Evolutionary conservation across 169 alveolate species (phyloP).

Genomic region (Plasmodium gonderi): DNA sequence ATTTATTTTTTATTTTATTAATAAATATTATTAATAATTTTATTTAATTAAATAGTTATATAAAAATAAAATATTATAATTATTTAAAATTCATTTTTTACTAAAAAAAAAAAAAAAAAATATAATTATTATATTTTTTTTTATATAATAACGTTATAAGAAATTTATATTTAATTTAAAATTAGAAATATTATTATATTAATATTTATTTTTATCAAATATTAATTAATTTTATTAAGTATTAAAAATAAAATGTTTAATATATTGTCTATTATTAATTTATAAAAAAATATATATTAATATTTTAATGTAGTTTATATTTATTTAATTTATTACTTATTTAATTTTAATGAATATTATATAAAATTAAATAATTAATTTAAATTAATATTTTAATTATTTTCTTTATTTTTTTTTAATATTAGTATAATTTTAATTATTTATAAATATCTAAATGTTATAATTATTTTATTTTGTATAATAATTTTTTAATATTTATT

Average conservation of each 20-base stretch:
- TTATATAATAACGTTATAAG: not conserved
- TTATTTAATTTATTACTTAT: not conserved
- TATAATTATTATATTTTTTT: not conserved
- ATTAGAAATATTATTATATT: not conserved
- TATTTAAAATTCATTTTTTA: no score
- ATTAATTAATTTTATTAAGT: not conserved
- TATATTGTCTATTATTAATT: not conserved
- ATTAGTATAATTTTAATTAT: not conserved
- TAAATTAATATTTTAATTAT: not conserved
- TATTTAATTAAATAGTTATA: no score
- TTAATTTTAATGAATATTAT: not conserved
- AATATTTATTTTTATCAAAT: not conserved
- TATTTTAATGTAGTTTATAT: not conserved
- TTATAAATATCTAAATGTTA: not conserved
- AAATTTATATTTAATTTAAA: not conserved
- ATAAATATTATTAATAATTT: no score
- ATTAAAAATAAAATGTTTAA: not conserved
- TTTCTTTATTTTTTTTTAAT: not conserved
- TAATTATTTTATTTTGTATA: not conserved
- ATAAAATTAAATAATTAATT: not conserved
- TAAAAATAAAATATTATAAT: no score
- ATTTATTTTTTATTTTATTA: no score
- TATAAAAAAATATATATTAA: not conserved
- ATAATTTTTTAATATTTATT: not conserved
- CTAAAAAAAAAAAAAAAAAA: no score